phyloP scores from a whole-genome alignment of 371 early-diverging fungal species.

The Capillidium rhysosporum region DNA sequence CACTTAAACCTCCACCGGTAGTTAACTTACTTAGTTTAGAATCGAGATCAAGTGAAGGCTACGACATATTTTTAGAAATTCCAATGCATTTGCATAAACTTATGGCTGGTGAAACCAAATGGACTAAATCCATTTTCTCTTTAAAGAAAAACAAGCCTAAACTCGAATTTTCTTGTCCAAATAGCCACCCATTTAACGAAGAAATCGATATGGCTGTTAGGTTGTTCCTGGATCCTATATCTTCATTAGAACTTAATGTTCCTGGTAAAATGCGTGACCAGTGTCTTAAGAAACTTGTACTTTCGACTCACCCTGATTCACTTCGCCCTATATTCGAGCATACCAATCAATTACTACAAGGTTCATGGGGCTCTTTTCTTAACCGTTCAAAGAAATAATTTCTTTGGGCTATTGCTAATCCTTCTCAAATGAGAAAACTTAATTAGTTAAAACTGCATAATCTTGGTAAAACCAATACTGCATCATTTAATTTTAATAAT shows the following conservation, averaged over 20 bases:
- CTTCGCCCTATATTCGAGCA: slow-evolving; percentile 3
- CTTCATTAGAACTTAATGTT: slow-evolving; percentile 2
- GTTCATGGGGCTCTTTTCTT: background rate
- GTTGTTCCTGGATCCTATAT: background rate
- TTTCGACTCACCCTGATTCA: background rate
- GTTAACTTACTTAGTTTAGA: slow-evolving; percentile 2
- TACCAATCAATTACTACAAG: background rate
- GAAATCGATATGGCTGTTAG: background rate
- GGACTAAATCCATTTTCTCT: background rate
- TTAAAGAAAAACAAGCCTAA: slow-evolving; percentile 2
- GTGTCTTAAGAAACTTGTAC: background rate
- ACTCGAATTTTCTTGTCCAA: background rate
- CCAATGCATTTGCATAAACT: slow-evolving; percentile 1
- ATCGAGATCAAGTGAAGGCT: background rate
- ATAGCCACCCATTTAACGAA: background rate
- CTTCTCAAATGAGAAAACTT: no score
- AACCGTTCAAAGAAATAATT: no score
- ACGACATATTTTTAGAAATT: slow-evolving; percentile 1
- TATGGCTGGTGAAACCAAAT: background rate
- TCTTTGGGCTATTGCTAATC: no score
- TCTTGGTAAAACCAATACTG: no score
- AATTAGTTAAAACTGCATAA: no score
- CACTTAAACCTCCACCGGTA: background rate
- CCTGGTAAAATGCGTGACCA: background rate
- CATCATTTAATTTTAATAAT: no score